A percentile compares a stretch with the other conserved stretches of the same genome.
Conservation (phyloP, 202 grass and related monocot genomes). For the Dendrocalamus latiflorus region DNA sequence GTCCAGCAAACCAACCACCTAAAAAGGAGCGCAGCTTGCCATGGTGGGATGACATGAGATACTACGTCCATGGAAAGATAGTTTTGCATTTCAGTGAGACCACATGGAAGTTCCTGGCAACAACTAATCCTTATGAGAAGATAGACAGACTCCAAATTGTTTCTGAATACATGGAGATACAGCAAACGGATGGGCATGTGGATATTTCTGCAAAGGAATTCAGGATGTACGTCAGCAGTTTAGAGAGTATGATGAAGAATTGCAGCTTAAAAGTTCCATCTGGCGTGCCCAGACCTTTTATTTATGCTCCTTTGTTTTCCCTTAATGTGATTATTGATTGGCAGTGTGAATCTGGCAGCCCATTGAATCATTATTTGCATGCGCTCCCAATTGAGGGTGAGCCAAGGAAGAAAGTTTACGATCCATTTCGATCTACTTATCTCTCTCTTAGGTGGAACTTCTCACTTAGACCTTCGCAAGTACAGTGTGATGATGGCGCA, state of each 20-base stretch:
- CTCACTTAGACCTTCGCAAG: constrained; percentile 64
- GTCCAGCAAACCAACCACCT: constrained; percentile 35
- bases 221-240: constrained; percentile 81
- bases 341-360: constrained; percentile 91
- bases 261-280: constrained; percentile 71
- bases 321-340: constrained; percentile 89
- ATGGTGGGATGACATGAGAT: too few species aligned
- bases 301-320: constrained; percentile 75
- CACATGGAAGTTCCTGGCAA: too few species aligned
- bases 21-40: too few species aligned
- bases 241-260: constrained; percentile 77
- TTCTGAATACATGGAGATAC: too few species aligned
- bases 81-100: too few species aligned
- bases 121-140: too few species aligned
- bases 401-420: constrained; percentile 80
- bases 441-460: constrained; percentile 97
- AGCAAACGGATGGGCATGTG: constrained; percentile 89
- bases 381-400: constrained; percentile 90
- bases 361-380: constrained; percentile 93
- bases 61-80: too few species aligned
- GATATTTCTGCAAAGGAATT: constrained; percentile 85
- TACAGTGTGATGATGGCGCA: constrained; percentile 44
- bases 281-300: constrained; percentile 58
- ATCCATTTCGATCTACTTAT: constrained; percentile 95
- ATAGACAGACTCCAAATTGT: too few species aligned